phyloP scores from a whole-genome alignment of 2,329 filamentous ascomycete species.

The Exophiala aquamarina region DNA sequence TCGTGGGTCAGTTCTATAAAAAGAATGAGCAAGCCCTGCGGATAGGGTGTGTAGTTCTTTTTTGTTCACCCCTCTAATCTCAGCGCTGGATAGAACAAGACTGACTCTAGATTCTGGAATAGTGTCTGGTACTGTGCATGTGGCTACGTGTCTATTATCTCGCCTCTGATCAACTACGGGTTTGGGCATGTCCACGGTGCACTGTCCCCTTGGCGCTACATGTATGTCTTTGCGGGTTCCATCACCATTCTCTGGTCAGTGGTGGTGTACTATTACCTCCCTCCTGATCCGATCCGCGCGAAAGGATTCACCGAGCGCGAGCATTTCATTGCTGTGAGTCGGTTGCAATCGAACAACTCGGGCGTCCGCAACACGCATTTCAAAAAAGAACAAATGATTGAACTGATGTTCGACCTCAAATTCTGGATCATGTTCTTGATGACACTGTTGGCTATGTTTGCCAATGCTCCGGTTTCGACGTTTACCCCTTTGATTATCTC shows the following conservation, averaged over 20 bases:
- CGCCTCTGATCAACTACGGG: conserved; percentile 62
- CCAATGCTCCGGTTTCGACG: conserved; percentile 64
- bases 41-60: no score
- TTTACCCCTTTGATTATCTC: conserved; percentile 71
- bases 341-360: conserved; percentile 62
- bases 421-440: conserved; percentile 64
- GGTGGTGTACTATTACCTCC: conserved; percentile 62
- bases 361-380: conserved; percentile 62
- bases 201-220: conserved; percentile 66
- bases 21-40: conserved; percentile 64
- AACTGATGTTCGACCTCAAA: conserved; percentile 60
- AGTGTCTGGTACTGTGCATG: conserved; percentile 63
- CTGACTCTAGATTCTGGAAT: no score
- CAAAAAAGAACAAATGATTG: conserved; percentile 59
- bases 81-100: no score
- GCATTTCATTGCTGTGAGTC: conserved; percentile 63
- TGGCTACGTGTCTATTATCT: conserved; percentile 43
- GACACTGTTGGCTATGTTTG: conserved; percentile 67
- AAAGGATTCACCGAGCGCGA: conserved; percentile 66
- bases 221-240: conserved; percentile 65
- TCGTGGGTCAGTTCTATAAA: conserved; percentile 63
- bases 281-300: conserved; percentile 65
- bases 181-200: conserved; percentile 61
- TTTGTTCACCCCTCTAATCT: no score
- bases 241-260: conserved; percentile 59